phyloP scores from a whole-genome alignment of 805 yeast species.

The Jamesozyma lodderae region DNA sequence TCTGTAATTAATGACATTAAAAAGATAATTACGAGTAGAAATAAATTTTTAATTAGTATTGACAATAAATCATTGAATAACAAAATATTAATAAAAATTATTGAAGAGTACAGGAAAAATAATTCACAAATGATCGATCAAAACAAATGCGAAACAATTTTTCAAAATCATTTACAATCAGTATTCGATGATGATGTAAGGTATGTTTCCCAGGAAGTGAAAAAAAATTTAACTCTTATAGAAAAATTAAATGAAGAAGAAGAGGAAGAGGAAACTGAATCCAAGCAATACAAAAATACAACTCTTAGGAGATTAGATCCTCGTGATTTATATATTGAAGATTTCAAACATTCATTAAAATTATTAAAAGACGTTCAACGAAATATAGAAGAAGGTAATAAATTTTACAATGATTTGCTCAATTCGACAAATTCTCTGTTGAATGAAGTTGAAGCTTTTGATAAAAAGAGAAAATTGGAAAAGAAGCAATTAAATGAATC shows the following conservation, averaged over 20 bases:
- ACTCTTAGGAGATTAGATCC: conserved; percentile 13
- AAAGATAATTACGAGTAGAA: conserved; percentile 29
- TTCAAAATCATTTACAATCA: conserved; percentile 34
- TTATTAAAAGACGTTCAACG: conserved; percentile 46
- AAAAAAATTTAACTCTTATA: conserved; percentile 33
- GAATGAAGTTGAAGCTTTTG: conserved; percentile 43
- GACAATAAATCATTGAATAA: conserved; percentile 39
- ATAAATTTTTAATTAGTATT: conserved; percentile 31
- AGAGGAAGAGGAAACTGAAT: conserved; percentile 28
- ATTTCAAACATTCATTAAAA: conserved; percentile 17
- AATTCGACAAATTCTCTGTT: conserved; percentile 37
- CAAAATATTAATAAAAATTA: conserved; percentile 44
- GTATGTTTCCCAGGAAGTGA: conserved; percentile 36
- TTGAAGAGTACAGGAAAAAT: conserved; percentile 37
- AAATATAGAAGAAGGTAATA: conserved; percentile 58
- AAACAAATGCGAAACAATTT: conserved; percentile 31
- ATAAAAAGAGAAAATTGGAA: conserved; percentile 42
- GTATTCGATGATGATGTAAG: conserved; percentile 42
- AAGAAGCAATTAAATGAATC: conserved; percentile 41
- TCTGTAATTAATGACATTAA: conserved; percentile 30
- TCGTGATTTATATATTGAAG: conserved; percentile 18
- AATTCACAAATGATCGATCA: conserved; percentile 23
- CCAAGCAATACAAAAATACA: background rate
- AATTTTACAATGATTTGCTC: conserved; percentile 59
- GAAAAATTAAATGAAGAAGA: conserved; percentile 27